These are phyloP conservation scores for Gynochthodes officinalis DNA, from an alignment of 257 asterid species.

Conservation along the genomic window DNA sequence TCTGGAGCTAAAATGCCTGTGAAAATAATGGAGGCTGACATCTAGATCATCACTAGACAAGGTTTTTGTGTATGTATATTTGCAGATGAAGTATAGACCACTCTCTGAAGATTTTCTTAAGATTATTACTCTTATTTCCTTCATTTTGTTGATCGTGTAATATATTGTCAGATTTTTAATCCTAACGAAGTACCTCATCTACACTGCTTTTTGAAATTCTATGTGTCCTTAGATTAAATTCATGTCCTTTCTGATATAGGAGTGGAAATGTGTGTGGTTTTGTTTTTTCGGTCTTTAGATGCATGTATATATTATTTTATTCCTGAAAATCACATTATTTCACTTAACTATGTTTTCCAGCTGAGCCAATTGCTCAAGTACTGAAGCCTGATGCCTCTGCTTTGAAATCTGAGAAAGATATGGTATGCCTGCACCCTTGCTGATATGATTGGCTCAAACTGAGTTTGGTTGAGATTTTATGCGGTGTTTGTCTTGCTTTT, in stretches of 20 bases:
- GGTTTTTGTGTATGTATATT: neutral
- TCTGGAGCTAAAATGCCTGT: neutral
- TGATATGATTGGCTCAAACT: neutral
- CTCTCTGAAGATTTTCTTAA: neutral
- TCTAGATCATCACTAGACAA: neutral
- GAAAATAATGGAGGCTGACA: neutral
- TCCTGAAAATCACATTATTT: neutral
- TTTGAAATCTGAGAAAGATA: constrained; percentile 37
- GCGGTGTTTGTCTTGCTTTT: neutral
- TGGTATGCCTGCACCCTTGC: constrained; percentile 32
- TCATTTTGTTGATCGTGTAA: neutral
- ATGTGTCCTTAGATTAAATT: neutral
- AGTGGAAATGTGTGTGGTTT: neutral
- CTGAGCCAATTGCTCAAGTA: constrained; percentile 44
- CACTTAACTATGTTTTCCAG: constrained; percentile 34
- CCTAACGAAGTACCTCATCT: neutral
- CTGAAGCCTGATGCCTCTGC: constrained; percentile 40
- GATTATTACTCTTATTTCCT: neutral
- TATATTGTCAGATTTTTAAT: neutral
- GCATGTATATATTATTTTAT: neutral
- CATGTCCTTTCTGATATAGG: neutral
- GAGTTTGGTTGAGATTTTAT: neutral
- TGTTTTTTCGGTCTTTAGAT: neutral
- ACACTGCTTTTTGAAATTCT: neutral
- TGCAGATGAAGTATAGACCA: neutral